Evolutionary conservation across 2,329 filamentous ascomycete genomes (phyloP).

Genomic region (Ploettnerulaceae sp.): DNA sequence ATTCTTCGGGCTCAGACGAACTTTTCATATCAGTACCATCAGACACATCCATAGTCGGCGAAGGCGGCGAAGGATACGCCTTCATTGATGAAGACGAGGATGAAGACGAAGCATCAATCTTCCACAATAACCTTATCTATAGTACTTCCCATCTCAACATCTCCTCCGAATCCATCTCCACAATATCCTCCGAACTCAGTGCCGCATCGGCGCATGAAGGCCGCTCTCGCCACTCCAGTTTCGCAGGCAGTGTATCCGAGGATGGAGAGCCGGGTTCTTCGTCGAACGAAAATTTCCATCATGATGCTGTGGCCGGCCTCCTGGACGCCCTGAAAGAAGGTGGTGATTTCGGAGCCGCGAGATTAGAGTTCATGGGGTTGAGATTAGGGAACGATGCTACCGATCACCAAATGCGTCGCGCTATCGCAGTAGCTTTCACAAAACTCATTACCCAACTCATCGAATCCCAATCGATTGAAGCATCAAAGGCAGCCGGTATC

Average conservation of each 20-base stretch:
- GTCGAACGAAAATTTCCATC: slow-evolving; percentile 65
- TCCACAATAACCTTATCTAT: slow-evolving; percentile 44
- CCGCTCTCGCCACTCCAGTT: slow-evolving; percentile 62
- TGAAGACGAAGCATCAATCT: slow-evolving; percentile 51
- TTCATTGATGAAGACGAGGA: slow-evolving; percentile 57
- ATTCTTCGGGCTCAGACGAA: slow-evolving; percentile 30
- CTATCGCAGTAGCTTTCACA: slow-evolving; percentile 80
- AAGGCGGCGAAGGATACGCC: slow-evolving; percentile 55
- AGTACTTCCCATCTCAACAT: slow-evolving; percentile 35
- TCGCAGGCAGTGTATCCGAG: slow-evolving; percentile 67
- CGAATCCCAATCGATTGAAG: slow-evolving; percentile 49
- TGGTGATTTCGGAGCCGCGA: slow-evolving; percentile 73
- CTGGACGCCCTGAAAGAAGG: slow-evolving; percentile 75
- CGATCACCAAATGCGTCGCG: slow-evolving; percentile 80
- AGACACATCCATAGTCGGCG: slow-evolving; percentile 52
- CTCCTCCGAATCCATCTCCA: slow-evolving; percentile 57
- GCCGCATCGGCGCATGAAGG: slow-evolving; percentile 34
- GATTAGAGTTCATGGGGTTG: slow-evolving; percentile 90
- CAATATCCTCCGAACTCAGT: slow-evolving; percentile 51
- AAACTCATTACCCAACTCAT: slow-evolving; percentile 72
- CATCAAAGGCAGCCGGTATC: slow-evolving; percentile 59
- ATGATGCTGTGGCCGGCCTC: slow-evolving; percentile 82
- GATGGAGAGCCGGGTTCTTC: slow-evolving; percentile 44
- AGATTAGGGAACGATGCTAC: slow-evolving; percentile 87
- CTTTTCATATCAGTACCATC: slow-evolving; percentile 33